Evolutionary conservation across 2,329 filamentous ascomycete species (phyloP).

Genomic region (Beauveria sp.): DNA sequence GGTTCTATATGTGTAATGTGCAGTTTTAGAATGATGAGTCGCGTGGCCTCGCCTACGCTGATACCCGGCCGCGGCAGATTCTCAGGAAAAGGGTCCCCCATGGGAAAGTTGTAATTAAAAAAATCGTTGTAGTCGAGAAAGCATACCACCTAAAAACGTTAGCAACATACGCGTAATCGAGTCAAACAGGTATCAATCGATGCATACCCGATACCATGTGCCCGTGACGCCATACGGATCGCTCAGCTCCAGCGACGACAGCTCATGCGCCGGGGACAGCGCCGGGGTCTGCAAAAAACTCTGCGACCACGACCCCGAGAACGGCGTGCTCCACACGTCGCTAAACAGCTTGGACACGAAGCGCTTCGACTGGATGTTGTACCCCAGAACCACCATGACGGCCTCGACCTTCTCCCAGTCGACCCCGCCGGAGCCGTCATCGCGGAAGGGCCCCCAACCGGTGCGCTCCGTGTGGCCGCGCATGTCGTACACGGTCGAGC

Average conservation of each 20-base stretch:
- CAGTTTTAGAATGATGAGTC: constrained; percentile 63
- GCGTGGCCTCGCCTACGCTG: constrained; percentile 57
- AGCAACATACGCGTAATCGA: neutral
- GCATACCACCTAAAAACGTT: constrained; percentile 31
- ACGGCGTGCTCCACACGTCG: constrained; percentile 48
- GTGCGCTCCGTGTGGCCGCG: constrained; percentile 55
- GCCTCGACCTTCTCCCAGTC: constrained; percentile 80
- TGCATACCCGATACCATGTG: constrained; percentile 58
- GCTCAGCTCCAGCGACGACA: constrained; percentile 38
- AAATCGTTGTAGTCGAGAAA: constrained; percentile 65
- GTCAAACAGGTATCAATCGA: neutral
- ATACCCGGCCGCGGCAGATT: constrained; percentile 45
- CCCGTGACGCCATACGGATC: constrained; percentile 69
- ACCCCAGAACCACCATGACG: constrained; percentile 59
- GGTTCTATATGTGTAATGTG: constrained; percentile 53
- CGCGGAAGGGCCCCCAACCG: constrained; percentile 64
- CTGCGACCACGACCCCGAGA: constrained; percentile 45
- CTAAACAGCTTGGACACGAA: constrained; percentile 39
- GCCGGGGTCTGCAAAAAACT: constrained; percentile 32
- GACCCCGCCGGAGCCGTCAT: constrained; percentile 53
- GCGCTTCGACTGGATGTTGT: constrained; percentile 49
- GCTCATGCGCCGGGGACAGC: constrained; percentile 25
- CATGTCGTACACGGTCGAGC: constrained; percentile 66
- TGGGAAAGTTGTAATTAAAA: constrained; percentile 62
- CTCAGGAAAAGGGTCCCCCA: constrained; percentile 30